Conservation (phyloP, 2,329 filamentous ascomycete species). For the Teratosphaeria destructans region DNA sequence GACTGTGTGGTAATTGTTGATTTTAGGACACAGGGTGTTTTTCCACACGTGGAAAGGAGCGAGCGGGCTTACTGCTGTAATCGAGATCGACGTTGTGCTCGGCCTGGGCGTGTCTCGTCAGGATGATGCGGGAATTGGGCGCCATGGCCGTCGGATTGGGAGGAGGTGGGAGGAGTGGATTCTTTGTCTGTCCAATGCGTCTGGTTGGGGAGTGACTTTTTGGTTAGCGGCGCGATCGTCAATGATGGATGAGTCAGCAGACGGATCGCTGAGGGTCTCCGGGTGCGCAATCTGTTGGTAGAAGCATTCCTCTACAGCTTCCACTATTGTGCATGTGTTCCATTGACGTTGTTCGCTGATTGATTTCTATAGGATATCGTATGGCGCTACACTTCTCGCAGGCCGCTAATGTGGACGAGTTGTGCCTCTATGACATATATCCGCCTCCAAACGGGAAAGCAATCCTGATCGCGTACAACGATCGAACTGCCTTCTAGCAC, state of each 20-base stretch:
- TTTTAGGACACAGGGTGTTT: no score
- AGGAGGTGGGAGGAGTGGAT: no score
- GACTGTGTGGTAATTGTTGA: conserved; percentile 9
- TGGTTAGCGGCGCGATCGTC: background rate
- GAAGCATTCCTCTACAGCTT: background rate
- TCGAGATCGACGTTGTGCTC: conserved; percentile 26
- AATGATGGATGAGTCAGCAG: background rate
- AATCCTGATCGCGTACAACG: no score
- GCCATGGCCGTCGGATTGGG: conserved; percentile 13
- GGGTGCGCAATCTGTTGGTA: no score
- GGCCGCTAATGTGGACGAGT: no score
- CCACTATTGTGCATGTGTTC: background rate
- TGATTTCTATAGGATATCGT: no score
- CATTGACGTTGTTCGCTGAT: background rate
- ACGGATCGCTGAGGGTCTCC: background rate
- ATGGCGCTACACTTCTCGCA: no score
- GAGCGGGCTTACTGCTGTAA: conserved; percentile 17
- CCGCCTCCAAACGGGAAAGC: no score
- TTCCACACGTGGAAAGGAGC: no score
- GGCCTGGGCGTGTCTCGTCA: conserved; percentile 24
- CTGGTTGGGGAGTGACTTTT: background rate
- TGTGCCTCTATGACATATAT: no score
- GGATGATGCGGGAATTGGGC: conserved; percentile 23
- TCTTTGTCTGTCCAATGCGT: no score
- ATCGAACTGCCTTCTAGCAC: background rate